Evolutionary conservation across 1,284 basidiomycete species (phyloP), one percentile per base, ranked within the genome.

Genomic region (Ustilago hordei): DNA sequence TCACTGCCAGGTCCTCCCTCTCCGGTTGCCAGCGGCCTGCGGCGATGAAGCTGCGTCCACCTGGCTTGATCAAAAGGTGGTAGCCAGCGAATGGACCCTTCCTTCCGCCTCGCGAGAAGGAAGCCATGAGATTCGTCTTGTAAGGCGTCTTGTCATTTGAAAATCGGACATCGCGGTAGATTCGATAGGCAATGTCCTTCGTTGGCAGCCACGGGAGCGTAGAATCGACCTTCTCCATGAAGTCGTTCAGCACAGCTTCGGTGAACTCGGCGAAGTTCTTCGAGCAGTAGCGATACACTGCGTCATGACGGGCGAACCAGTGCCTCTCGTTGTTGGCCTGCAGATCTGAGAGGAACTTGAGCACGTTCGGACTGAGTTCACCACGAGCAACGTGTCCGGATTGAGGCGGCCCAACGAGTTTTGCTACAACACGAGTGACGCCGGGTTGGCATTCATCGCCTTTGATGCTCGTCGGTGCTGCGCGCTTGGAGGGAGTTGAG

Each of bases 61-160:
- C 68, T 3, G 73, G 73, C 35, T 75, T 75, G 61, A 75, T 56
- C 41, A 76, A 58, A 8, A 72, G 59, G 34, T 76, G 74, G 15
- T 76, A 54, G 88, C 92, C 87, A 80, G 93, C 93, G 93, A 55
- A 87, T 87, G 28, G 93, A 91, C 93, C 92, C 79, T 94, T 94
- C 59, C 91, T 87, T 2, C 93, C 93, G 60, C 91, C 91, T 61
- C 93, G 87, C 8, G 93, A 93, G 80, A 93, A 92, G 69, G 90
- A 92, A 0, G 92, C 92, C 4, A 91, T 91, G 47, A 96, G 90
- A 5, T 89, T 89, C 4, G 87, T 90, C 87, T 97, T 96, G 88
- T 97, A 97, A 0, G 95, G 95, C 3, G 95, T 95, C 87, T 94
- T 94, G 84, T 95, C 92, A 69, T 94, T 94, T 82, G 93, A 93